Conservation (phyloP, 257 asterid species). For the Vinca minor region DNA sequence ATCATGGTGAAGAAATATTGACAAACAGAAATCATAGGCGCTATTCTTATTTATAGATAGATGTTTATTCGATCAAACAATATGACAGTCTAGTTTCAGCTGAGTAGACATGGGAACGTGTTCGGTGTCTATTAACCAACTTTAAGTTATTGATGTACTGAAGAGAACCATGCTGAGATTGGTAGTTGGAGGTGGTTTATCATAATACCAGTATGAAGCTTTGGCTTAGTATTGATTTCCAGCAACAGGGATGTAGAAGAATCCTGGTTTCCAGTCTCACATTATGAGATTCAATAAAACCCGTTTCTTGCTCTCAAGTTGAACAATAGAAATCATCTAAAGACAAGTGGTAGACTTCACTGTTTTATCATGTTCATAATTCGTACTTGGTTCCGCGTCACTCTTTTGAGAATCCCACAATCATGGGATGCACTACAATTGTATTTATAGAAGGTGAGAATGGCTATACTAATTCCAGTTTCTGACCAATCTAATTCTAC, state of each 20-base stretch:
- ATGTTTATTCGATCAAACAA: background rate
- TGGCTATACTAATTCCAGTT: background rate
- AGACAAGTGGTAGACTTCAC: background rate
- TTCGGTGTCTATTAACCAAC: background rate
- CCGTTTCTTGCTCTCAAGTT: background rate
- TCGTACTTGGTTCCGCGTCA: background rate
- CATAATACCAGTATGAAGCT: background rate
- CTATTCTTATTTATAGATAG: background rate
- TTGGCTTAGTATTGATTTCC: background rate
- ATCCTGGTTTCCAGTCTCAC: background rate
- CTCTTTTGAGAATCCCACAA: background rate
- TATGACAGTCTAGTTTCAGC: background rate
- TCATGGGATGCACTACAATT: background rate
- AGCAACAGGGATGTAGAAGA: background rate
- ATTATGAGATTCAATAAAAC: background rate
- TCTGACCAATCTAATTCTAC: slow-evolving; percentile 16
- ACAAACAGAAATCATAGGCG: background rate
- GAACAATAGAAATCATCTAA: background rate
- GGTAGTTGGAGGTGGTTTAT: background rate
- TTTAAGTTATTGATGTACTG: background rate
- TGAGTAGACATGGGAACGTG: background rate
- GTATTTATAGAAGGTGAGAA: background rate
- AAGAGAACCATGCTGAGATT: background rate
- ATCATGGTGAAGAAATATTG: background rate
- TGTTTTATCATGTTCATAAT: background rate